phyloP scores from a whole-genome alignment of 345 rosid genomes.

The Firmiana major region DNA sequence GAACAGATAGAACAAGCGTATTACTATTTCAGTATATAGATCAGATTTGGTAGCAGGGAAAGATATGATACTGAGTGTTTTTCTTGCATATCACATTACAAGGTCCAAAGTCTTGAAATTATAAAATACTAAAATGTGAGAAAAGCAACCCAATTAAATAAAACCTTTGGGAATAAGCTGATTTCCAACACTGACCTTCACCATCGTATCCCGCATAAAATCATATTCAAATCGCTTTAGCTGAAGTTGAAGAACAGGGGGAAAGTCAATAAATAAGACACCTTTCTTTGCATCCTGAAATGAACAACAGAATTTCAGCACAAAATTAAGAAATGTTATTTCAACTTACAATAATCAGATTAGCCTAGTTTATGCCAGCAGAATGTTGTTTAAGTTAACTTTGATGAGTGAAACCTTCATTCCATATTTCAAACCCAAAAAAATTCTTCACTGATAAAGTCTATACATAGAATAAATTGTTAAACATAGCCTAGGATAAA shows the following conservation, averaged over 20 bases:
- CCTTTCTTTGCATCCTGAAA: conserved; percentile 97
- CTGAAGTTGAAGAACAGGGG: conserved; percentile 97
- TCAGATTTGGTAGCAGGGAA: background rate
- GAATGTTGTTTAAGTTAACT: background rate
- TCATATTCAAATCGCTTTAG: conserved; percentile 96
- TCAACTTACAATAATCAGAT: background rate
- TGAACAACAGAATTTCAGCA: background rate
- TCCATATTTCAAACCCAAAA: background rate
- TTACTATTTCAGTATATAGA: background rate
- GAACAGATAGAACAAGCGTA: background rate
- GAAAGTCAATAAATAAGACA: conserved; percentile 85
- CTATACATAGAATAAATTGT: background rate
- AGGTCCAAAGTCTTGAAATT: background rate
- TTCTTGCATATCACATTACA: background rate
- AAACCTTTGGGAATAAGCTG: background rate
- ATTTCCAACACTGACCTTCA: conserved; percentile 58
- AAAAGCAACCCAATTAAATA: background rate
- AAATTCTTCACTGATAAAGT: background rate
- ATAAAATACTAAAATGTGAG: background rate
- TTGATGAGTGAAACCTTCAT: conserved; percentile 5
- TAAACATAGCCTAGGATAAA: background rate
- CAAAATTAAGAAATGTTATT: background rate
- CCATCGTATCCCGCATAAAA: conserved; percentile 95
- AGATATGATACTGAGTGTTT: background rate
- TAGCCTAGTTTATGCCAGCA: background rate